A percentile compares a stretch with the other conserved stretches of the same genome.
Evolutionary conservation across 164 flowering plant species (phyloP).

Genomic region (Piper betle): DNA sequence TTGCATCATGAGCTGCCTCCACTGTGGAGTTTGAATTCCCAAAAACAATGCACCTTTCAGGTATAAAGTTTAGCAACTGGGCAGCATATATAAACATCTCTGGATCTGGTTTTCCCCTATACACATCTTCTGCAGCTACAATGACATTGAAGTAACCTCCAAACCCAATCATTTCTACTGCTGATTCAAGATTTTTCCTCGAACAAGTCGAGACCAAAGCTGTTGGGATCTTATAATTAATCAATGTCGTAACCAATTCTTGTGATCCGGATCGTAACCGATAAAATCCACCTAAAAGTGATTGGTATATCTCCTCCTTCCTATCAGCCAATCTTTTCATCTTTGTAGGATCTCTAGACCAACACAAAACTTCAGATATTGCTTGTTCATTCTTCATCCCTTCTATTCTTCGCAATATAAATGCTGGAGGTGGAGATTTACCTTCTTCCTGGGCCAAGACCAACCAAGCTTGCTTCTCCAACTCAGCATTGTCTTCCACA

Average conservation of each 20-base stretch:
- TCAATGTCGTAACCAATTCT: slow-evolving; percentile 65
- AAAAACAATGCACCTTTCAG: slow-evolving; percentile 90
- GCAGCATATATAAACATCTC: slow-evolving; percentile 94
- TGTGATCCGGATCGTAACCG: slow-evolving; percentile 57
- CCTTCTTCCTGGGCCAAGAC: slow-evolving; percentile 83
- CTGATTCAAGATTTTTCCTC: slow-evolving; percentile 47
- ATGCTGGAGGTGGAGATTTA: slow-evolving; percentile 67
- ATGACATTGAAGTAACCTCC: slow-evolving; percentile 57
- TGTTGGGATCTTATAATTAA: slow-evolving; percentile 78
- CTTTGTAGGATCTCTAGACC: slow-evolving; percentile 79
- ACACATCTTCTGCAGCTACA: slow-evolving; percentile 84
- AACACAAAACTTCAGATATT: slow-evolving; percentile 85
- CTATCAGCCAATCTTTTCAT: slow-evolving; percentile 58
- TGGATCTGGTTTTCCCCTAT: slow-evolving; percentile 95
- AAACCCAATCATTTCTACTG: slow-evolving; percentile 51
- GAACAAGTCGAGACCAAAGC: slow-evolving; percentile 90
- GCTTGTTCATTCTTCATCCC: slow-evolving; percentile 99
- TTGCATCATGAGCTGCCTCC: slow-evolving; percentile 93
- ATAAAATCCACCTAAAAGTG: slow-evolving; percentile 66
- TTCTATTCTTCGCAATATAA: slow-evolving; percentile 58
- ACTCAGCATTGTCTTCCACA: slow-evolving; percentile 67
- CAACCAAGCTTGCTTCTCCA: slow-evolving; percentile 86
- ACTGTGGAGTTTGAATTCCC: slow-evolving; percentile 87
- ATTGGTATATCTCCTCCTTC: slow-evolving; percentile 75
- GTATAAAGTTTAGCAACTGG: slow-evolving; percentile 66